These are phyloP conservation scores for Podospora appendiculata DNA, from an alignment of 495 filamentous ascomycete genomes.

Conservation along the genomic window DNA sequence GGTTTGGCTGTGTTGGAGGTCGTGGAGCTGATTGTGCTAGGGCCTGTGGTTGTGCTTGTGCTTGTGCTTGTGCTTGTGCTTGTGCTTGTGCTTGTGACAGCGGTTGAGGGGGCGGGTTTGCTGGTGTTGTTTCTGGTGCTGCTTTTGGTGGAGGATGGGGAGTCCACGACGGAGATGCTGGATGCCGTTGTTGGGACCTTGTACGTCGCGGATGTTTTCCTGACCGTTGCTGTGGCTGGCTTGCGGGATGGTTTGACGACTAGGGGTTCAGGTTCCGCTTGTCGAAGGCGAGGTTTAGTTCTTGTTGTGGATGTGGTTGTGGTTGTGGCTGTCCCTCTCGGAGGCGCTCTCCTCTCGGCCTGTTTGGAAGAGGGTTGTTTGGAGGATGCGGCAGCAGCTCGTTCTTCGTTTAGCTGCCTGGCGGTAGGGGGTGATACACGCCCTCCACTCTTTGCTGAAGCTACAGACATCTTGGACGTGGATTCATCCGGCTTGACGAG, in stretches of 20 bases:
- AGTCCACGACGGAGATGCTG: too few relatives aligned
- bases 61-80: not conserved
- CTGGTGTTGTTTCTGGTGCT: not conserved
- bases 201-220: too few relatives aligned
- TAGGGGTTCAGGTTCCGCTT: not conserved
- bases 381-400: not conserved
- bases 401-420: not conserved
- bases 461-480: not conserved
- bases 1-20: not conserved
- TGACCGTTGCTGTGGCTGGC: too few relatives aligned
- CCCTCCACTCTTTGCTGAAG: not conserved
- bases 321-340: not conserved
- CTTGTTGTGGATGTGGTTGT: not conserved
- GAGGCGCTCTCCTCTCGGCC: not conserved
- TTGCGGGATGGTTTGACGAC: not conserved
- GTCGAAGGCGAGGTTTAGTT: not conserved
- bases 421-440: not conserved
- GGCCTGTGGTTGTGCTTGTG: too few relatives aligned
- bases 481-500: slow-evolving; percentile 10
- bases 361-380: not conserved
- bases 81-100: not conserved
- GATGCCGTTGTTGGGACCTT: too few relatives aligned
- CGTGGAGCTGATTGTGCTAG: too few relatives aligned
- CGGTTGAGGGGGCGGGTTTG: not conserved
- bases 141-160: too few relatives aligned